Conservation (phyloP, 495 filamentous ascomycete species). For the Tetracladium setigerum region DNA sequence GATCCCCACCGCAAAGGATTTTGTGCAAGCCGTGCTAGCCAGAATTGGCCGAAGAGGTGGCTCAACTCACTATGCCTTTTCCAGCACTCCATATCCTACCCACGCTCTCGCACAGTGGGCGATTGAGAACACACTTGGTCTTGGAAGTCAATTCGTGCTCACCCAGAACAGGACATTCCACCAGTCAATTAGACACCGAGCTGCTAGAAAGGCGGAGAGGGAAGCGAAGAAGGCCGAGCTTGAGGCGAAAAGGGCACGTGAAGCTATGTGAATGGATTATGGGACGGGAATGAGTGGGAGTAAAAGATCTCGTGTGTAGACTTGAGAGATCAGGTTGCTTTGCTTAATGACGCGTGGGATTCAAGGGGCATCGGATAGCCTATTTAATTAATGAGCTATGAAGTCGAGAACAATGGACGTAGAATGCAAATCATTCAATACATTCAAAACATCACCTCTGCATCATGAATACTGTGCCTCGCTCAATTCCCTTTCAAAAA, state of each 20-base stretch:
- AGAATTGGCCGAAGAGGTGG: slow-evolving; percentile 79
- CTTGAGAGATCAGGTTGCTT: too few species aligned
- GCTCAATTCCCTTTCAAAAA: too few species aligned
- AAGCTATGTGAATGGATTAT: not conserved
- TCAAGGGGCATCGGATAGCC: too few species aligned
- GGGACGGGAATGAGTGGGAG: not conserved
- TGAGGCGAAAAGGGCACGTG: not conserved
- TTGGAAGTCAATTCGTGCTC: slow-evolving; percentile 54
- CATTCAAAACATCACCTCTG: too few species aligned
- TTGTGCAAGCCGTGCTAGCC: slow-evolving; percentile 68
- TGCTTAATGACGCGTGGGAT: too few species aligned
- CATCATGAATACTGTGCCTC: too few species aligned
- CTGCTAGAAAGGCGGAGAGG: slow-evolving; percentile 80
- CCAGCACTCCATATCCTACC: slow-evolving; percentile 86
- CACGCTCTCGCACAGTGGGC: slow-evolving; percentile 87
- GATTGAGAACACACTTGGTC: slow-evolving; percentile 61
- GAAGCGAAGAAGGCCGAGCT: slow-evolving; percentile 55
- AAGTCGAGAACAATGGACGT: too few species aligned
- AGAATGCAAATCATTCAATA: too few species aligned
- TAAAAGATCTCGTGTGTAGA: too few species aligned
- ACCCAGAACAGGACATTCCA: slow-evolving; percentile 73
- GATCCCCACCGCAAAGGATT: slow-evolving; percentile 74
- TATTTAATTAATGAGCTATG: too few species aligned
- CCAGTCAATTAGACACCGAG: slow-evolving; percentile 75
- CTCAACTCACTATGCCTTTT: slow-evolving; percentile 64